Base-by-base conservation (phyloP, 495 filamentous ascomycete genomes). In the Talaromyces ruber region DNA sequence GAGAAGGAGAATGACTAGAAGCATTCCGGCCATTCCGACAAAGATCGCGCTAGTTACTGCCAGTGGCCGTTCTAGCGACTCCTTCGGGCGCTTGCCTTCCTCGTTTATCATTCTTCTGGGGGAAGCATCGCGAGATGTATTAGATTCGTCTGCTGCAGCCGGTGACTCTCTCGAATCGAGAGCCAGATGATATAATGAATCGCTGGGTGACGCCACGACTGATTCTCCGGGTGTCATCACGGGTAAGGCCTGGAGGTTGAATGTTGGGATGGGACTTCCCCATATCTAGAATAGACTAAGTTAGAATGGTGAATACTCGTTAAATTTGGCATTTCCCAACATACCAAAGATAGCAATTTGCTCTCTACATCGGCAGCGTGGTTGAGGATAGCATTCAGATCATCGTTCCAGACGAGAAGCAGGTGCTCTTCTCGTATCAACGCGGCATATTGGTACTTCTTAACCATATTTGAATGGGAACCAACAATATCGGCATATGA, bases 381-480 rank as follows among this genome's bases (percentile, higher is more conserved):
- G 7, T 64, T 63, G 24, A 78, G 63, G 30, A 76, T 73, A 18
- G 64, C 66, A 59, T 73, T 69, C 1, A 75, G 64, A 21, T 70
- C 68, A 26, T 75, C 70, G n/a, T 69, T 66, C 75, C 75, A 76
- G 37, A 76, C 65, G 14, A 78, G 63, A 8, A 78, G 65, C 30
- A 75, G 60, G n/a, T 65, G 59, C 61, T 76, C 74, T 60, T 72
- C 64, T 59, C 71, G 59, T 24, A 72, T 59, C 7, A 76, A 64
- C 47, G 68, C 71, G 4, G 67, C 64, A 60, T 73, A 74, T 16
- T 66, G 56, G 24, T 65, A 63, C 43, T 67, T 66, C 54, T 69
- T 67, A 3, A 73, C 62, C 50, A 62, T 6, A 14, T 52, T 59
- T 16, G 63, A 62, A 30, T 62, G 69, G 16, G 37, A 54, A 3